Evolutionary conservation across 2,329 filamentous ascomycete species (phyloP).

Genomic region (Aspergillus luchuensis): DNA sequence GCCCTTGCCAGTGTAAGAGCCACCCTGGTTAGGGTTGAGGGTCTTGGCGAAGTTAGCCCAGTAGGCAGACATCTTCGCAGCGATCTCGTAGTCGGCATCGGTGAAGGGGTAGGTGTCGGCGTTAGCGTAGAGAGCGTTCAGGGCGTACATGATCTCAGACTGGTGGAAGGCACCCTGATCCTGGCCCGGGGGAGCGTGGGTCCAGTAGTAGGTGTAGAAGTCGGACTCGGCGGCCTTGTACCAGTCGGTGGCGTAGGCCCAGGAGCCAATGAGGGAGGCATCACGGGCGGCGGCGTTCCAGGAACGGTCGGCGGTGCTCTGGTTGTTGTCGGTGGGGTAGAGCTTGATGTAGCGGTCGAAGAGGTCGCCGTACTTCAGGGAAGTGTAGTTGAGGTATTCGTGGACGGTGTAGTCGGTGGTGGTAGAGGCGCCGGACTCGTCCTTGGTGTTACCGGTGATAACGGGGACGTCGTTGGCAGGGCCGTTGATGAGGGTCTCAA

Average conservation of each 20-base stretch:
- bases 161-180: constrained; percentile 39
- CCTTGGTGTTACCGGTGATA: constrained; percentile 41
- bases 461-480: constrained; percentile 40
- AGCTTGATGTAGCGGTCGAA: constrained; percentile 30
- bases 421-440: constrained; percentile 32
- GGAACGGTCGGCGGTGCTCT: constrained; percentile 22
- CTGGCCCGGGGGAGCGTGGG: constrained; percentile 41
- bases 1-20: constrained; percentile 22
- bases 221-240: constrained; percentile 26
- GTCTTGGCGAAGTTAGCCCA: constrained; percentile 42
- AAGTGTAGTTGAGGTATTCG: constrained; percentile 29
- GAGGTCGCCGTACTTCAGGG: constrained; percentile 37
- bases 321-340: constrained; percentile 28
- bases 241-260: constrained; percentile 34
- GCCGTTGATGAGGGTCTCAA: constrained; percentile 28
- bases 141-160: constrained; percentile 43
- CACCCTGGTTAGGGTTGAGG: constrained; percentile 27
- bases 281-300: constrained; percentile 33
- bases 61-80: constrained; percentile 34
- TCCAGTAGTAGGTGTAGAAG: constrained; percentile 43
- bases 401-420: constrained; percentile 28
- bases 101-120: constrained; percentile 14
- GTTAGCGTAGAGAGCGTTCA: constrained; percentile 42
- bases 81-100: constrained; percentile 15
- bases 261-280: constrained; percentile 28